phyloP scores from a whole-genome alignment of 495 filamentous ascomycete genomes.

The Neurospora intermedia region DNA sequence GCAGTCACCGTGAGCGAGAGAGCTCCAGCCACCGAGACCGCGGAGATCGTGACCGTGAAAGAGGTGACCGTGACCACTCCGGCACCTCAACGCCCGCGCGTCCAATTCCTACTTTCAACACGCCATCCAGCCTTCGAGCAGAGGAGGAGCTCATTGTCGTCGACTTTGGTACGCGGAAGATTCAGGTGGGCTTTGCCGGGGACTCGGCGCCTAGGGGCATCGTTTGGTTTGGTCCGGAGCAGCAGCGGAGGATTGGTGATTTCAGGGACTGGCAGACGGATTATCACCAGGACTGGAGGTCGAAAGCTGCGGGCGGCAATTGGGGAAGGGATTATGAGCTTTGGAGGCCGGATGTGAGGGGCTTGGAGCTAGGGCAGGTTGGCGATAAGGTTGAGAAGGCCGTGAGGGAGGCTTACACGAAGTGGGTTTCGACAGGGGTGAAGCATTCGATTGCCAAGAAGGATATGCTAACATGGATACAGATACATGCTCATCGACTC shows the following conservation, averaged over 20 bases:
- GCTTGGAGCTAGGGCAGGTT: constrained; percentile 64
- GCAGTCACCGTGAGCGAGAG: constrained; percentile 11
- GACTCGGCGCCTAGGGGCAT: constrained; percentile 63
- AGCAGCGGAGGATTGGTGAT: constrained; percentile 69
- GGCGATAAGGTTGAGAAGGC: constrained; percentile 82
- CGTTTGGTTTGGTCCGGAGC: constrained; percentile 58
- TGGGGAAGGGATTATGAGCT: constrained; percentile 72
- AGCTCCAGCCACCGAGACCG: constrained; percentile 6
- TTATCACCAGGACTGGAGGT: constrained; percentile 36
- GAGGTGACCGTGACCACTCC: constrained; percentile 13
- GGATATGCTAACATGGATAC: constrained; percentile 2
- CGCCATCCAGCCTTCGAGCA: constrained; percentile 61
- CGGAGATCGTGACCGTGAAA: background rate
- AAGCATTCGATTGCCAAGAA: background rate
- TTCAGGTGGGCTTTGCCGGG: constrained; percentile 79
- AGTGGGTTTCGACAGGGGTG: constrained; percentile 28
- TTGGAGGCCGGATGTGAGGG: constrained; percentile 66
- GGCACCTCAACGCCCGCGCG: constrained; percentile 54
- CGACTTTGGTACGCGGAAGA: constrained; percentile 68
- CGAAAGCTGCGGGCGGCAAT: constrained; percentile 30
- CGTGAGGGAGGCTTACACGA: constrained; percentile 74
- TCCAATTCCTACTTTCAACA: constrained; percentile 52
- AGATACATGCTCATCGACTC: constrained; percentile 70
- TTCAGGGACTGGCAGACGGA: constrained; percentile 59
- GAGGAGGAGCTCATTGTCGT: constrained; percentile 79